phyloP scores from a whole-genome alignment of 2,329 filamentous ascomycete genomes.

The Exophiala oligosperma region DNA sequence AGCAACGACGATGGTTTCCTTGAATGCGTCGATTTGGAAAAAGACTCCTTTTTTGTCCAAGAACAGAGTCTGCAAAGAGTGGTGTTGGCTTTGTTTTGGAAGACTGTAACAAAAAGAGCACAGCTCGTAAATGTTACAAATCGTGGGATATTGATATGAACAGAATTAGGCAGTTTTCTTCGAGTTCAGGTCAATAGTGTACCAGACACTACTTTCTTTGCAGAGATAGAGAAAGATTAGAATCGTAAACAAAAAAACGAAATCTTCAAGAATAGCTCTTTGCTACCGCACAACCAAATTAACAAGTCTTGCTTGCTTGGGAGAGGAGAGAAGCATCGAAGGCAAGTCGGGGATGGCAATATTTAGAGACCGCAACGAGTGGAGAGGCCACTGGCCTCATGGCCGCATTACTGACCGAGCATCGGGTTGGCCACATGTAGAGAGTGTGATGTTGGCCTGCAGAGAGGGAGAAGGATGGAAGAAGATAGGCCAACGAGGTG shows the following conservation, averaged over 20 bases:
- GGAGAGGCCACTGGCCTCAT: slow-evolving; percentile 9
- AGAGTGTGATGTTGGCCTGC: slow-evolving; percentile 9
- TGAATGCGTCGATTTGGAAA: slow-evolving; percentile 13
- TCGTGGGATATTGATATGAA: slow-evolving; percentile 15
- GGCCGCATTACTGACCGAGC: neutral
- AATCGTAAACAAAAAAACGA: slow-evolving; percentile 16
- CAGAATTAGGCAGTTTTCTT: slow-evolving; percentile 4
- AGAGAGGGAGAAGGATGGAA: slow-evolving; percentile 5
- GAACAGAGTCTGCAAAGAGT: slow-evolving; percentile 20
- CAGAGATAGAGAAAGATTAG: slow-evolving; percentile 12
- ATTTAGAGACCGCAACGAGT: slow-evolving; percentile 27
- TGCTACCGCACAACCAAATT: slow-evolving; percentile 27
- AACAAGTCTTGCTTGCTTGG: slow-evolving; percentile 33
- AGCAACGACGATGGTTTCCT: slow-evolving; percentile 26
- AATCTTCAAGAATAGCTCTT: slow-evolving; percentile 29
- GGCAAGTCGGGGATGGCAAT: slow-evolving; percentile 26
- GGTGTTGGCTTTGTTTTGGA: slow-evolving; percentile 4
- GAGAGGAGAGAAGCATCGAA: slow-evolving; percentile 17
- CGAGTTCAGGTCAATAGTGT: slow-evolving; percentile 21
- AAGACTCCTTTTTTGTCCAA: slow-evolving; percentile 11
- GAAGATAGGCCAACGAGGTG: slow-evolving; percentile 9
- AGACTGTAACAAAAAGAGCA: slow-evolving; percentile 19
- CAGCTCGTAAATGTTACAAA: slow-evolving; percentile 20
- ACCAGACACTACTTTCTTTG: slow-evolving; percentile 25
- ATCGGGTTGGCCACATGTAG: slow-evolving; percentile 20